Evolutionary conservation across 768 basidiomycete species (phyloP), one percentile per base, ranked within the genome.

Genomic region (Dioszegia crocea): DNA sequence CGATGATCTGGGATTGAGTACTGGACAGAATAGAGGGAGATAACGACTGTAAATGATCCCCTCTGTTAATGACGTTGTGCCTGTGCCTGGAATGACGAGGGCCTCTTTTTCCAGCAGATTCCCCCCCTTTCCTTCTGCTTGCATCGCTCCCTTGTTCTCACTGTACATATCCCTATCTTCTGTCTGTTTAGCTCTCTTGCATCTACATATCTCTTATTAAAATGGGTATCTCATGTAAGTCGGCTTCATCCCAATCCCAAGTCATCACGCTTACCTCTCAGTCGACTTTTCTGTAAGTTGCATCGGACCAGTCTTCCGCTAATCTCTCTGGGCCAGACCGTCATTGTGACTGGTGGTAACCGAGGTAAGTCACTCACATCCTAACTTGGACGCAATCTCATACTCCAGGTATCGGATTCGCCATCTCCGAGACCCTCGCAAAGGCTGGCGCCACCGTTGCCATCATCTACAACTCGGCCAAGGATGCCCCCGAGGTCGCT

Each of bases 371-470:
- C 26, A 29, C 29, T 39, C 17, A 11, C 26, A 23, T 31, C 30
- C 33, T 31, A n/a, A 8, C 16, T 43, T 5, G 16, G 19, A 14
- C 57, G 53, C 8, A 50, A 44, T 19, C 84, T 84, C 31, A 84
- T 4, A 53, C 33, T 68, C 61, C 68, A 41, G 85, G 85, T 10
- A 85, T 86, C 46, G 86, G 86, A 1, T 78, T 74, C 29, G 84
- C 82, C 1, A 82, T 81, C 54, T 81, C 82, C 24, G 74, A 78
- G 36, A 83, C 84, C 1, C 77, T 84, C 33, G 84, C 84, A 19
- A 66, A 79, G 43, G 82, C 85, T 0, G 83, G 84, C 26, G 81
- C 80, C 0, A 81, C 81, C 49, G 83, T 87, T 3, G 85, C 84
- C 26, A 82, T 87, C 10, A 83, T 86, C 48, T 86, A 85, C 76